Percentiles rank a stretch among this genome's conserved stretches.
These are phyloP conservation scores for Barbatosphaeria neglecta DNA, from an alignment of 495 filamentous ascomycete species.

Conservation along the genomic window DNA sequence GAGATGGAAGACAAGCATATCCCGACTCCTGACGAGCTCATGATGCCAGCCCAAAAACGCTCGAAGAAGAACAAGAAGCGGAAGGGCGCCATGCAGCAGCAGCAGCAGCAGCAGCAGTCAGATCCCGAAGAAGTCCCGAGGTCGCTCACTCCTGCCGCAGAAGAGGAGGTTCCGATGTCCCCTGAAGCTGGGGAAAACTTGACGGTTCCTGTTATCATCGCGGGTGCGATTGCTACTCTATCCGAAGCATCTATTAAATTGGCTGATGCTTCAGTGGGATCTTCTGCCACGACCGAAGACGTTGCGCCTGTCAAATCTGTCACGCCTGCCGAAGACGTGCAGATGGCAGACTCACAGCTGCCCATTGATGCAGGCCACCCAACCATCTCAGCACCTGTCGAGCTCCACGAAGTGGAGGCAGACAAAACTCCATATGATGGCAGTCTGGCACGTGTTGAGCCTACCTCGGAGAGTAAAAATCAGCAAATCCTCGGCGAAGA, in stretches of 20 bases:
- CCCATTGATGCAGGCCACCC: background rate
- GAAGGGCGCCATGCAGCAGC: conserved; percentile 7
- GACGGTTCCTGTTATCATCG: background rate
- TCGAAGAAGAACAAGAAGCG: conserved; percentile 17
- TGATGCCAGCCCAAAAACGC: background rate
- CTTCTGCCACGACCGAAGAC: background rate
- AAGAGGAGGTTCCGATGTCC: conserved; percentile 9
- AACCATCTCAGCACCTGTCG: background rate
- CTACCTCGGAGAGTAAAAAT: background rate
- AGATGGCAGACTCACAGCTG: background rate
- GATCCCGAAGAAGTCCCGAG: conserved; percentile 11
- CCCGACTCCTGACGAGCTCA: background rate
- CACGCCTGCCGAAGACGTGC: background rate
- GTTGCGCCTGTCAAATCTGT: background rate
- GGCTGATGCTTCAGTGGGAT: background rate
- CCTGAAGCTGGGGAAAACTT: background rate
- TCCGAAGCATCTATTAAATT: background rate
- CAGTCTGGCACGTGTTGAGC: background rate
- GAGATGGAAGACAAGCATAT: background rate
- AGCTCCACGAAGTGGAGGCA: background rate
- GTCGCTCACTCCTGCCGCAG: conserved; percentile 8
- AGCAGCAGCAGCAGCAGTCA: conserved; percentile 9
- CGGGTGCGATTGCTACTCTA: background rate
- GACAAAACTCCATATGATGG: background rate
- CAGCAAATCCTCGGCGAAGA: background rate